A percentile compares a stretch with the other conserved stretches of the same genome.
Conservation (phyloP, 345 rosid species). For the Syzygium aqueum region DNA sequence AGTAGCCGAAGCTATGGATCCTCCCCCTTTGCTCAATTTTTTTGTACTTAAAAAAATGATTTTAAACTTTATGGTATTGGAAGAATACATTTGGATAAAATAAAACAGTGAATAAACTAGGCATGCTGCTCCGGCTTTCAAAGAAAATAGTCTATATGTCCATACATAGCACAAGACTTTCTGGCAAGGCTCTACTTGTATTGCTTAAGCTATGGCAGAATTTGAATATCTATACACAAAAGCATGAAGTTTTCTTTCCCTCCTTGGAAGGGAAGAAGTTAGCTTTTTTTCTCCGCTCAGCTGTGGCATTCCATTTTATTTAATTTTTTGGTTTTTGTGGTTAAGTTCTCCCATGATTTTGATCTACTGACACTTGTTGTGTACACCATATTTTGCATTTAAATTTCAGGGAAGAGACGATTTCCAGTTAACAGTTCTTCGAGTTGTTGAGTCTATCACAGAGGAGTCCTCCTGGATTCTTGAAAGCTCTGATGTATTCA, state of each 20-base stretch:
- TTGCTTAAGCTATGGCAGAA: background rate
- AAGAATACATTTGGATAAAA: background rate
- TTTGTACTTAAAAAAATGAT: background rate
- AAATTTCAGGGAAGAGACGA: slow-evolving; percentile 79
- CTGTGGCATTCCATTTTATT: background rate
- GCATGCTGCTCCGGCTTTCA: background rate
- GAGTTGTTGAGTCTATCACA: slow-evolving; percentile 66
- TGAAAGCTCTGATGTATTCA: slow-evolving; percentile 43
- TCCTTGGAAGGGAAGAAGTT: background rate
- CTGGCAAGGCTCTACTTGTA: background rate
- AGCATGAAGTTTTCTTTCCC: background rate
- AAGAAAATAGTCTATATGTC: background rate
- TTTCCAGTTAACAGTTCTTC: slow-evolving; percentile 85
- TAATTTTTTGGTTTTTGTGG: background rate
- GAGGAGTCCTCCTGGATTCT: slow-evolving; percentile 59
- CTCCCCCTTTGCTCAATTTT: background rate
- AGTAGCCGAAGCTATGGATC: slow-evolving; percentile 12
- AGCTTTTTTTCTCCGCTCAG: background rate
- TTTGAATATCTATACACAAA: background rate
- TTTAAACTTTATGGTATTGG: background rate
- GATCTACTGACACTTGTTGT: background rate
- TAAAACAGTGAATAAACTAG: background rate
- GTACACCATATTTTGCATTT: background rate
- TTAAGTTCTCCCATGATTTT: background rate
- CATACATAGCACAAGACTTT: background rate